phyloP scores from a whole-genome alignment of 108 stramenopile genomes.

The Fistulifera pelliculosa region DNA sequence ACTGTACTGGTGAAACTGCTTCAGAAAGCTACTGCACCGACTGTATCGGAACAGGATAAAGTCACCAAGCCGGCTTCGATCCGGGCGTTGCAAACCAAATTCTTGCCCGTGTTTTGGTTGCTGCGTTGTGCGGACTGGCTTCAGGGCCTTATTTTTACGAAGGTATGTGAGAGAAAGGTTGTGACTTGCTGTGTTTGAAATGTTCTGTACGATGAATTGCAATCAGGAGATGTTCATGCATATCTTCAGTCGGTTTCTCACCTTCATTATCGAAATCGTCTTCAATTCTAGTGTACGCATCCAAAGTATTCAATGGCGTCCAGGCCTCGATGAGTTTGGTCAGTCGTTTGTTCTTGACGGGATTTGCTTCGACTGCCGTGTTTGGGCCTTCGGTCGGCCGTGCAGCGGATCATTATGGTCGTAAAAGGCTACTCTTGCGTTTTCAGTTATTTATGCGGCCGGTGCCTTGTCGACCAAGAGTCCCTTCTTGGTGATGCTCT shows the following conservation, averaged over 20 bases:
- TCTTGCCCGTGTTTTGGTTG: constrained; percentile 91
- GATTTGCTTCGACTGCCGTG: constrained; percentile 86
- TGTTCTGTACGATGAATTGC: too few relatives aligned
- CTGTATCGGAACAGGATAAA: constrained; percentile 4
- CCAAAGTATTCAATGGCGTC: constrained; percentile 70
- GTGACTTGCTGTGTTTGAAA: too few relatives aligned
- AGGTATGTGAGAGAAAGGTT: too few relatives aligned
- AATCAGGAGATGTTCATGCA: too few relatives aligned
- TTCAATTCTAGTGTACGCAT: constrained; percentile 60
- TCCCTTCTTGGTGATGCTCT: constrained; percentile 53
- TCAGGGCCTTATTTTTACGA: constrained; percentile 98
- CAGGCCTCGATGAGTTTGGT: constrained; percentile 51
- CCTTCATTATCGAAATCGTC: too few relatives aligned
- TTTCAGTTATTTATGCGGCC: constrained; percentile 66
- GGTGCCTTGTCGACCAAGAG: constrained; percentile 78
- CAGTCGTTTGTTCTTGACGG: constrained; percentile 84
- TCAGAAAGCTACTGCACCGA: constrained; percentile 5
- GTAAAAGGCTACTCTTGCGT: constrained; percentile 80
- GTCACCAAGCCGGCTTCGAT: constrained; percentile 21
- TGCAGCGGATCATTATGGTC: constrained; percentile 72
- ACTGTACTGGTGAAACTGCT: constrained; percentile 28
- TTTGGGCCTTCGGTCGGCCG: constrained; percentile 85
- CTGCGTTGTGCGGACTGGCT: constrained; percentile 96
- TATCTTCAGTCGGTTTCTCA: too few relatives aligned
- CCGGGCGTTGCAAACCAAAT: constrained; percentile 58